These are phyloP conservation scores for Ophiostoma novo-ulmi DNA, from an alignment of 2,329 filamentous ascomycete species.

Conservation along the genomic window DNA sequence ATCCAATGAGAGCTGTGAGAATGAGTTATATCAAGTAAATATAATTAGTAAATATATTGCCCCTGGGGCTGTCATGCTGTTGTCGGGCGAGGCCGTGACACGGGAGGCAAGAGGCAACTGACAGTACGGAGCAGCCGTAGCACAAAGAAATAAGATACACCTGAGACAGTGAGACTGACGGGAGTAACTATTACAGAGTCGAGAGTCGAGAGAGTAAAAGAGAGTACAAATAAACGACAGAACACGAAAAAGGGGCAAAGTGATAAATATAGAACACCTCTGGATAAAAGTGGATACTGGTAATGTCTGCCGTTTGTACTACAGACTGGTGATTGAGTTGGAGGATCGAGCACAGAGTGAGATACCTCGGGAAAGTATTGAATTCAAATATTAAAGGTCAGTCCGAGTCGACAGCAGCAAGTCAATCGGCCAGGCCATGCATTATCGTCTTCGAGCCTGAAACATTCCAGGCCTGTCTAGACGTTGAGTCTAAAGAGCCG, in stretches of 20 bases:
- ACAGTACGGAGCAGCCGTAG: background rate
- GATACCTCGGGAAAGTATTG: too few relatives aligned
- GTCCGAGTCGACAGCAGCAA: background rate
- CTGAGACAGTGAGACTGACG: background rate
- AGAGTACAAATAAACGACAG: background rate
- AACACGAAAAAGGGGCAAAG: conserved; percentile 9
- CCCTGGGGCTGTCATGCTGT: conserved; percentile 2
- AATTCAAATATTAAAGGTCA: too few relatives aligned
- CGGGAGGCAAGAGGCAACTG: background rate
- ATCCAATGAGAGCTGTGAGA: background rate
- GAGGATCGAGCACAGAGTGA: too few relatives aligned
- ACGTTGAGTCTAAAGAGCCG: background rate
- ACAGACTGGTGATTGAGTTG: background rate
- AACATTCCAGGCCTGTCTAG: background rate
- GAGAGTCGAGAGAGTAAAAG: background rate
- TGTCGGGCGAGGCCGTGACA: conserved; percentile 8
- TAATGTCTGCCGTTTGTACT: too few relatives aligned
- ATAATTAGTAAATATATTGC: background rate
- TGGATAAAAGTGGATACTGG: background rate
- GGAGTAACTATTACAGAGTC: background rate
- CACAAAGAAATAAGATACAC: background rate
- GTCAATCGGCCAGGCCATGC: background rate
- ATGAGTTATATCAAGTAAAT: background rate
- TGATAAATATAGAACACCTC: conserved; percentile 10
- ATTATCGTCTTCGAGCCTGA: background rate